Conservation (phyloP, 495 filamentous ascomycete species). For the Terfezia claveryi region DNA sequence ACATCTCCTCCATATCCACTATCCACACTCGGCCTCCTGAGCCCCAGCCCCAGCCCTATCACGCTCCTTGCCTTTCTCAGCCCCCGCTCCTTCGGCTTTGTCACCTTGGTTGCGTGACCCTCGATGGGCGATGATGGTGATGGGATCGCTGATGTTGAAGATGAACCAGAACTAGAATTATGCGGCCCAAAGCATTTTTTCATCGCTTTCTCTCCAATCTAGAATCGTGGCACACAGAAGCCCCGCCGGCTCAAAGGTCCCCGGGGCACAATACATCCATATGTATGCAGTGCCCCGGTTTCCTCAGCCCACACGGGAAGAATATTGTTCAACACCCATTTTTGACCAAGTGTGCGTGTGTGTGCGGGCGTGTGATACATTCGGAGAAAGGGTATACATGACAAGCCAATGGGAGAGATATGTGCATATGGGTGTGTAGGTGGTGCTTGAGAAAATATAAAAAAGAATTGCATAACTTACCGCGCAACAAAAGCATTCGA, state of each 20-base stretch:
- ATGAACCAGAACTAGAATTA: neutral
- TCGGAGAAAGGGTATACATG: neutral
- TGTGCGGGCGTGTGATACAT: too few relatives aligned
- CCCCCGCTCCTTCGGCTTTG: neutral
- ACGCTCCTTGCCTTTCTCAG: neutral
- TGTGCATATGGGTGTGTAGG: neutral
- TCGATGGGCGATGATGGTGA: neutral
- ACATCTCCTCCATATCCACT: neutral
- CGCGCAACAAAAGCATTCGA: slow-evolving; percentile 66
- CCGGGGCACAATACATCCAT: too few relatives aligned
- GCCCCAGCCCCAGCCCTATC: neutral
- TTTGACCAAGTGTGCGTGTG: too few relatives aligned
- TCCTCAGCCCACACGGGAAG: too few relatives aligned
- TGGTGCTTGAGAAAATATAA: neutral
- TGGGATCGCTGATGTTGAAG: neutral
- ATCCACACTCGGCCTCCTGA: neutral
- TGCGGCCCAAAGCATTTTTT: neutral
- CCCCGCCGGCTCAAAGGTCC: too few relatives aligned
- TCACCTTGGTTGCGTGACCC: neutral
- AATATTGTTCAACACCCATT: too few relatives aligned
- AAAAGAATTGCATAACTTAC: slow-evolving; percentile 5
- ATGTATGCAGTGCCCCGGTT: too few relatives aligned
- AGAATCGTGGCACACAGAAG: neutral
- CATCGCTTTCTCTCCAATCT: neutral
- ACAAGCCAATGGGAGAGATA: neutral